phyloP scores from a whole-genome alignment of 2,329 filamentous ascomycete species.

The Trichoderma sp. region DNA sequence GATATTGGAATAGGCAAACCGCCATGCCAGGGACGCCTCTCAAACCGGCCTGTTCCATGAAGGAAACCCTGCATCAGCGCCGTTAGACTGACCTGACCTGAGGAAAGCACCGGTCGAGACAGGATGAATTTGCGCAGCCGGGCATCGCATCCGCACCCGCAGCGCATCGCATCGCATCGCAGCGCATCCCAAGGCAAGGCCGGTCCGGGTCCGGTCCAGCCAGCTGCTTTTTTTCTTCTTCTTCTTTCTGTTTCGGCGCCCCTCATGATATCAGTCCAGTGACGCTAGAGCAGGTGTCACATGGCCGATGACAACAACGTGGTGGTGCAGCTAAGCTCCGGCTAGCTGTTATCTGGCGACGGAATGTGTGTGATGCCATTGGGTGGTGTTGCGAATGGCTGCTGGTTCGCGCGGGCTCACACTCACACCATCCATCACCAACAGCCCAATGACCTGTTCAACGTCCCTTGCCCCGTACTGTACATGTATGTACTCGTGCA shows the following conservation, averaged over 20 bases:
- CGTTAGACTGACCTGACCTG: not conserved
- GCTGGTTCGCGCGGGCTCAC: not conserved
- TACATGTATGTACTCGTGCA: not conserved
- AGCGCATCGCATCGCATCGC: not conserved
- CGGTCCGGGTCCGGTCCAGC: not conserved
- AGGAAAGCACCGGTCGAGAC: not conserved
- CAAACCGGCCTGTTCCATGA: not conserved
- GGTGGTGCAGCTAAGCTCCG: conserved; percentile 20
- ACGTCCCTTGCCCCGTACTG: not conserved
- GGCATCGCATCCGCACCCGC: not conserved
- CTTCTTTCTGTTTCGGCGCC: not conserved
- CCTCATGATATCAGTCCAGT: not conserved
- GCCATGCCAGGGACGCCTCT: conserved; percentile 8
- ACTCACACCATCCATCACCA: conserved; percentile 13
- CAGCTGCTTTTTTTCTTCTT: not conserved
- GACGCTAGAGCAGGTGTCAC: conserved; percentile 20
- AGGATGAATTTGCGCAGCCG: not conserved
- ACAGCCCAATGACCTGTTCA: conserved; percentile 6
- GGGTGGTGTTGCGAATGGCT: conserved; percentile 7
- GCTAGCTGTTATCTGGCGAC: conserved; percentile 10
- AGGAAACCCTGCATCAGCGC: not conserved
- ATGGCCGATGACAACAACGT: conserved; percentile 21
- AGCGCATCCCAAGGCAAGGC: not conserved
- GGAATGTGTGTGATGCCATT: conserved; percentile 10
- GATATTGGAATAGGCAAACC: not conserved